These are phyloP conservation scores for Carpinus viminea DNA, from an alignment of 306 rosid species.

Conservation along the genomic window DNA sequence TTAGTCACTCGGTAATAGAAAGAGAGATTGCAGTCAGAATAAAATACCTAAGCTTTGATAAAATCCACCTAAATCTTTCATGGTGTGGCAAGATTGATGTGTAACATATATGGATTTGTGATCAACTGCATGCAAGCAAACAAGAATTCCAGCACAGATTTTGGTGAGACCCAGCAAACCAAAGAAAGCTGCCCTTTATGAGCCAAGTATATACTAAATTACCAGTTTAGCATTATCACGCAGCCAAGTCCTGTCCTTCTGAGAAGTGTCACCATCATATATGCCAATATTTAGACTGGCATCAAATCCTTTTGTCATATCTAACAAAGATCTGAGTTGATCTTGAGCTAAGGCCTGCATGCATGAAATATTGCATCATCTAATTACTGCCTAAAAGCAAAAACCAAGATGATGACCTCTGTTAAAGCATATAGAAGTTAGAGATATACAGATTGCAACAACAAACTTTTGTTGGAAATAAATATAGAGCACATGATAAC, in stretches of 20 bases:
- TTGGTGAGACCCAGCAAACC: conserved; percentile 32
- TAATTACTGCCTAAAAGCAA: background rate
- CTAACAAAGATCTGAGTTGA: conserved; percentile 73
- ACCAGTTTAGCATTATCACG: conserved; percentile 89
- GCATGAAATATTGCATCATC: conserved; percentile 25
- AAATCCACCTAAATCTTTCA: conserved; percentile 66
- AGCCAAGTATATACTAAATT: conserved; percentile 31
- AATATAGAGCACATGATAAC: conserved; percentile 71
- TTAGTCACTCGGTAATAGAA: background rate
- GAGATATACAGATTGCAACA: conserved; percentile 24
- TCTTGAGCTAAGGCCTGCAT: conserved; percentile 95
- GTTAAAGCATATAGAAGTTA: conserved; percentile 22
- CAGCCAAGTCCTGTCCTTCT: conserved; percentile 59
- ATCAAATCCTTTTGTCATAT: conserved; percentile 63
- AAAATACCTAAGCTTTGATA: conserved; percentile 73
- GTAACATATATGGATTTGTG: conserved; percentile 98
- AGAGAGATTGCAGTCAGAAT: conserved; percentile 22
- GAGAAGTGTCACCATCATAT: conserved; percentile 90
- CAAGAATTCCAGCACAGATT: conserved; percentile 11
- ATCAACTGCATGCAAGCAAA: conserved; percentile 64
- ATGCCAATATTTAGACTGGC: conserved; percentile 68
- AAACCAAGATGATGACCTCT: background rate
- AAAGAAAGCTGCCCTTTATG: conserved; percentile 5
- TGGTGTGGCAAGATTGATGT: conserved; percentile 90
- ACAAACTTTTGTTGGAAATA: conserved; percentile 92